These are phyloP conservation scores for Sphaerosporella brunnea DNA, from an alignment of 495 filamentous ascomycete genomes.

Conservation along the genomic window DNA sequence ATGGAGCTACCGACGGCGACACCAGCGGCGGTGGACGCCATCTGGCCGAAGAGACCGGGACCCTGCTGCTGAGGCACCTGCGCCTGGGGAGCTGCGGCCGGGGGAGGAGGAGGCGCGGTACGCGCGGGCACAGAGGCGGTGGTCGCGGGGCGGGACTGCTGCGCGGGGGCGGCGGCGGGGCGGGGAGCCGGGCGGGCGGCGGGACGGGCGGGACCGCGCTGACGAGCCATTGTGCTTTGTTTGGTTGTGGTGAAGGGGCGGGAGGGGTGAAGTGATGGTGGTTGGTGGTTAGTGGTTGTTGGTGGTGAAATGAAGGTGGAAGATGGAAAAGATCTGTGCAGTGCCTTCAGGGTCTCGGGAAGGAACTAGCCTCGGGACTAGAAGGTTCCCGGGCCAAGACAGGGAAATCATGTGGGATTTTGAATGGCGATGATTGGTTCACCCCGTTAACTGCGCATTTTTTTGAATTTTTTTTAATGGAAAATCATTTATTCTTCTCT, in stretches of 20 bases:
- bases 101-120: slow-evolving; percentile 30
- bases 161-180: slow-evolving; percentile 38
- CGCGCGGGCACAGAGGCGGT: slow-evolving; percentile 44
- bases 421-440: background rate
- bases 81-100: slow-evolving; percentile 27
- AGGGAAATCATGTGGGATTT: background rate
- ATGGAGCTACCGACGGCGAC: slow-evolving; percentile 88
- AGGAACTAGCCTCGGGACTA: too few species aligned
- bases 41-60: slow-evolving; percentile 64
- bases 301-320: background rate
- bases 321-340: background rate
- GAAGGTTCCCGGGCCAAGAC: slow-evolving; percentile 4
- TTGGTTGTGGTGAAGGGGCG: slow-evolving; percentile 12
- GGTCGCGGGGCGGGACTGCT: slow-evolving; percentile 44
- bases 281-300: background rate
- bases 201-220: slow-evolving; percentile 52
- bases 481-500: background rate
- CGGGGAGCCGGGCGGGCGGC: slow-evolving; percentile 44
- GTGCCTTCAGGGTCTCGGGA: too few species aligned
- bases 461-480: too few species aligned
- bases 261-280: slow-evolving; percentile 3
- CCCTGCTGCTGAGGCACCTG: slow-evolving; percentile 32
- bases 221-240: slow-evolving; percentile 51
- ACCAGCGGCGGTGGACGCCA: slow-evolving; percentile 80
- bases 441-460: background rate